Conservation (phyloP, 306 rosid genomes). For the Dryas drummondii region DNA sequence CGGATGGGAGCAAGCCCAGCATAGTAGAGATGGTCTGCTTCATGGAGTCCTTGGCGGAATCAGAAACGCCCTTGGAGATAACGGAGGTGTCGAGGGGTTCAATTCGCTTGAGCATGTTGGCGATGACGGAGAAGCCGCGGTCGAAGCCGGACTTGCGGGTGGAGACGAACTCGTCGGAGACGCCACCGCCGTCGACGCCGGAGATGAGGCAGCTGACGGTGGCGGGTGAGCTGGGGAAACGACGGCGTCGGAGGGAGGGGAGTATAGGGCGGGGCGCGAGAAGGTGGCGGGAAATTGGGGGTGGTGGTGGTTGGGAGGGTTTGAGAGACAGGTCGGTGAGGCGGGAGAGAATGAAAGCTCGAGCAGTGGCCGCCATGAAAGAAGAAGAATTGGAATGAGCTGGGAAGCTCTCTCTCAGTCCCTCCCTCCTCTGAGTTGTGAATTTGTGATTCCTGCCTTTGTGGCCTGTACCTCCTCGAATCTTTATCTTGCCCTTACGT, state of each 20-base stretch:
- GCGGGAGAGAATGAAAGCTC: slow-evolving; percentile 60
- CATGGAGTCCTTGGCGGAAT: slow-evolving; percentile 81
- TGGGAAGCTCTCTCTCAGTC: slow-evolving; percentile 1
- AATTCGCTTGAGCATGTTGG: slow-evolving; percentile 76
- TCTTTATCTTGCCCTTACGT: slow-evolving; percentile 1
- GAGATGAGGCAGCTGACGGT: slow-evolving; percentile 52
- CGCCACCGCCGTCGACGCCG: slow-evolving; percentile 72
- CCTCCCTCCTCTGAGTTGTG: too few species aligned
- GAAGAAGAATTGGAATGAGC: too few species aligned
- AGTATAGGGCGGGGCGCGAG: slow-evolving; percentile 17
- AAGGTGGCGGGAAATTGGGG: slow-evolving; percentile 13
- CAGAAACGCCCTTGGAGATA: slow-evolving; percentile 81
- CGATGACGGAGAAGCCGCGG: slow-evolving; percentile 81
- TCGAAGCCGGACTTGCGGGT: slow-evolving; percentile 65
- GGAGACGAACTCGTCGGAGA: slow-evolving; percentile 80
- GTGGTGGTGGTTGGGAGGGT: slow-evolving; percentile 41
- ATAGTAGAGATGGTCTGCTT: slow-evolving; percentile 93
- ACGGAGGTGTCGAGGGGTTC: slow-evolving; percentile 82
- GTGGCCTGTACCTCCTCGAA: slow-evolving; percentile 17
- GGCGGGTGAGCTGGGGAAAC: slow-evolving; percentile 16
- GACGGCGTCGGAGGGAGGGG: slow-evolving; percentile 30
- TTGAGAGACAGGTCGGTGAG: slow-evolving; percentile 42
- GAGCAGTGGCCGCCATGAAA: slow-evolving; percentile 65
- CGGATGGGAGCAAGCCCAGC: slow-evolving; percentile 90
- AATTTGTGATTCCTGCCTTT: neutral